Percentiles rank a stretch among this genome's conserved stretches.
These are phyloP conservation scores for Lachnellula cervina DNA, from an alignment of 2,329 filamentous ascomycete species.

Conservation along the genomic window DNA sequence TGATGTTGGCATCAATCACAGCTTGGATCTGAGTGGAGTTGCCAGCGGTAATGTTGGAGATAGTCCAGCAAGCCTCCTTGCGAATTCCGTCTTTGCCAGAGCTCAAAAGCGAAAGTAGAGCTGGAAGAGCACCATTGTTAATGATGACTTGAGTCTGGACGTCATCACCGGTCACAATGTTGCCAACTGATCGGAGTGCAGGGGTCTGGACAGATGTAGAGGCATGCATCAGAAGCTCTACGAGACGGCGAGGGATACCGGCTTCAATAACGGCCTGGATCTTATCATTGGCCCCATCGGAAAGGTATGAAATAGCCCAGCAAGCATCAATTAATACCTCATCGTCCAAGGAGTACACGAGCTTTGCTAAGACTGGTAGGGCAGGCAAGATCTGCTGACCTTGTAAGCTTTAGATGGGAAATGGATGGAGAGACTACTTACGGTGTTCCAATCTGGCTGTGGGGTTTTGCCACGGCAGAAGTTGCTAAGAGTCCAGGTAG, in stretches of 20 bases:
- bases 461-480: constrained; percentile 99
- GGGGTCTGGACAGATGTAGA: constrained; percentile 98
- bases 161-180: constrained; percentile 98
- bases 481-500: constrained; percentile 98
- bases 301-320: constrained; percentile 99
- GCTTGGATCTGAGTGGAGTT: constrained; percentile 97
- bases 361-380: constrained; percentile 89
- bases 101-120: constrained; percentile 87
- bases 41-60: constrained; percentile 96
- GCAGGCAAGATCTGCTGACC: constrained; percentile 77
- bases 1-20: constrained; percentile 94
- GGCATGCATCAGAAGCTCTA: constrained; percentile 96
- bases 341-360: constrained; percentile 97
- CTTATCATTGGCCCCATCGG: constrained; percentile 97
- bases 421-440: constrained; percentile 43
- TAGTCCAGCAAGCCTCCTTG: constrained; percentile 99
- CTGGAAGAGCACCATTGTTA: constrained; percentile 90
- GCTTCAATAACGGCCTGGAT: constrained; percentile 99
- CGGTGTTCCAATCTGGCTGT: constrained; percentile 94
- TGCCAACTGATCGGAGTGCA: constrained; percentile 92
- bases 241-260: constrained; percentile 90
- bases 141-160: constrained; percentile 99
- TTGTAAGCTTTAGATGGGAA: constrained; percentile 26
- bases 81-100: constrained; percentile 98
- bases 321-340: constrained; percentile 98